Base-by-base conservation (phyloP, 306 rosid genomes). In the Pyrus bretschneideri region DNA sequence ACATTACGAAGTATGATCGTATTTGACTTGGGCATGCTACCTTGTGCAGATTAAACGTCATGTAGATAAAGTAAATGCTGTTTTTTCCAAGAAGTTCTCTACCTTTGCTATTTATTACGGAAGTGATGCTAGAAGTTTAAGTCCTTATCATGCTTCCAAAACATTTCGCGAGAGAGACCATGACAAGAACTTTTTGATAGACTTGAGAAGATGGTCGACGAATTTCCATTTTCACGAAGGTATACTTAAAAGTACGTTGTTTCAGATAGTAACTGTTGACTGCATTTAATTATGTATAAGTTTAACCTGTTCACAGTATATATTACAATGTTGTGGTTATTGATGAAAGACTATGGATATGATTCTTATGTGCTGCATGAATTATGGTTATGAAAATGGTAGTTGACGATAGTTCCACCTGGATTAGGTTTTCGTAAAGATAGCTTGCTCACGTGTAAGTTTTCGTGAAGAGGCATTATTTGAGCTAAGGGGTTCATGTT, bases 81-180 rank as follows among this genome's bases (percentile, higher is more conserved):
- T 84, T 78, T 92, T 77, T 86, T 75, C 83, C 57, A 87, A 88
- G 81, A 68, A 10, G 44, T 57, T 9, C 77, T 94, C 97, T 27
- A 67, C 88, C 45, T 92, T 86, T 88, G 96, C 93, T 33, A 70
- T 94, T 61, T 92, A 87, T 45, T 58, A 76, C 22, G 92, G 97
- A 71, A 73, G 75, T 23, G 84, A 75, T 67, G 78, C 68, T 29
- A 52, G 72, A 22, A 67, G 67, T 66, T 81, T 79, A 72, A 57
- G 2, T 67, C 95, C 97, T 25, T 94, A 89, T 73, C 89, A 92
- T 63, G 67, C 33, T 74, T 85, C 81, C 54, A 74, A 89, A 7
- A 75, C 23, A 21, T 82, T 86, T 86, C 77, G n/a, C 15, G 76
- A 73, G 11, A 71, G 57, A 76, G 82, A 86, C 18, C 58, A 73